Percentiles rank a stretch among this genome's conserved stretches.
Evolutionary conservation across 176 grass and related monocot genomes (phyloP).

Genomic region (Carex pumila): DNA sequence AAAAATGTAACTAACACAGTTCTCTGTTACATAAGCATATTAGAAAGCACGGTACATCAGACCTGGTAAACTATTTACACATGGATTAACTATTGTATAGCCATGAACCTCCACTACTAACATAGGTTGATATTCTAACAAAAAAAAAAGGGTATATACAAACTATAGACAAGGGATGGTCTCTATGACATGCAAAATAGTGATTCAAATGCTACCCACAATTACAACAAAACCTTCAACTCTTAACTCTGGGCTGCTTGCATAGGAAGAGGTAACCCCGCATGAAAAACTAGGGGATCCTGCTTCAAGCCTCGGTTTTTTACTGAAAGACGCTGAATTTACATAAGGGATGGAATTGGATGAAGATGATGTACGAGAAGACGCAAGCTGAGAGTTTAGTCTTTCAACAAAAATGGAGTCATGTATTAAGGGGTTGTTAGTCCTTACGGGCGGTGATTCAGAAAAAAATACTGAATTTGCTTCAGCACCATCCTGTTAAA

Average conservation of each 20-base stretch:
- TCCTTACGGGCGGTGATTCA: conserved; percentile 64
- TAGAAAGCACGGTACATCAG: background rate
- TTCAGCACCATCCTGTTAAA: conserved; percentile 46
- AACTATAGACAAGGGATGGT: background rate
- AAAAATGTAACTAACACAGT: background rate
- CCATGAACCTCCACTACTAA: background rate
- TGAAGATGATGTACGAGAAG: background rate
- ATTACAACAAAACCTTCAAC: conserved; percentile 55
- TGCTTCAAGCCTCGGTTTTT: conserved; percentile 30
- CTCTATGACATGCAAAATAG: background rate
- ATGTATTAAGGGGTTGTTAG: conserved; percentile 64
- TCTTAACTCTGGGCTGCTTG: conserved; percentile 55
- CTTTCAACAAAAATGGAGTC: conserved; percentile 57
- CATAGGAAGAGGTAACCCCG: conserved; percentile 29
- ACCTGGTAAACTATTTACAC: background rate
- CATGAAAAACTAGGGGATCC: conserved; percentile 60
- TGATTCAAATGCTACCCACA: background rate
- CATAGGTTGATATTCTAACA: background rate
- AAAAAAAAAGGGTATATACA: background rate
- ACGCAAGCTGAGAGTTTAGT: conserved; percentile 31
- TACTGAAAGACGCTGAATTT: conserved; percentile 12
- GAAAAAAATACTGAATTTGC: conserved; percentile 40
- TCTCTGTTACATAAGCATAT: background rate
- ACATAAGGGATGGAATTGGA: background rate
- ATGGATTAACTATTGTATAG: background rate